Percentiles rank a stretch among this genome's conserved stretches.
Evolutionary conservation across 2,329 filamentous ascomycete species (phyloP).

Genomic region (Talaromyces albobiverticillius): DNA sequence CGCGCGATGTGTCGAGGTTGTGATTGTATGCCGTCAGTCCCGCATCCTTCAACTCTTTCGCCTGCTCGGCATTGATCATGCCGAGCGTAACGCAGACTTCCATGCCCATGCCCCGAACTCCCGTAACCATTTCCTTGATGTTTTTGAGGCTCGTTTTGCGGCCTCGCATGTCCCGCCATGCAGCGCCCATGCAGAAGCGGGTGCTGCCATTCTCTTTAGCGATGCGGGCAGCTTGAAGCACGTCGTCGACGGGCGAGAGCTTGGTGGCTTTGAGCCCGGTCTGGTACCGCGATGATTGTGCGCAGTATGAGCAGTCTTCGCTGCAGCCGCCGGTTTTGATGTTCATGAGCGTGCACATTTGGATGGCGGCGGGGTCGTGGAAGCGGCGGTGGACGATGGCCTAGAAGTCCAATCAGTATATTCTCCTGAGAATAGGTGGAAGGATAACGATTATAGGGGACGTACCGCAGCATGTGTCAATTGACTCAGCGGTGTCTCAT

Average conservation of each 20-base stretch:
- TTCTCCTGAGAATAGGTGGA: neutral
- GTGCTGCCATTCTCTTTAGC: constrained; percentile 83
- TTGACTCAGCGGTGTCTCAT: constrained; percentile 77
- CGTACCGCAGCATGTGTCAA: constrained; percentile 70
- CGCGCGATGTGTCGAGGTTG: constrained; percentile 85
- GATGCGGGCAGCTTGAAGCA: constrained; percentile 71
- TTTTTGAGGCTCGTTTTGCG: constrained; percentile 80
- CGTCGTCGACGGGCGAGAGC: constrained; percentile 74
- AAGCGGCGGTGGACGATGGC: constrained; percentile 77
- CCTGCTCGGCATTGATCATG: constrained; percentile 82
- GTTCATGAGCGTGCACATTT: constrained; percentile 94
- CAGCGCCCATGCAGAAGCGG: constrained; percentile 92
- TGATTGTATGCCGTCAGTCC: constrained; percentile 92
- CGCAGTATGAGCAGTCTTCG: constrained; percentile 90
- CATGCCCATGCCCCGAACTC: constrained; percentile 78
- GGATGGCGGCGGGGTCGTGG: constrained; percentile 78
- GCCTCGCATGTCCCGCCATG: constrained; percentile 91
- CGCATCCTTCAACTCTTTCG: constrained; percentile 75
- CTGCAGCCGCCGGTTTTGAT: constrained; percentile 93
- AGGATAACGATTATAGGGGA: constrained; percentile 10
- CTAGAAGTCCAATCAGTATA: constrained; percentile 42
- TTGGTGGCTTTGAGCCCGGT: constrained; percentile 74
- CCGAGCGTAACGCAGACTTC: constrained; percentile 91
- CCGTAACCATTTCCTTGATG: constrained; percentile 80
- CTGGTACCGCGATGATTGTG: constrained; percentile 74